A percentile compares a stretch with the other conserved stretches of the same genome.
These are phyloP conservation scores for Cladosporium oxysporum DNA, from an alignment of 2,329 filamentous ascomycete species.

Conservation along the genomic window DNA sequence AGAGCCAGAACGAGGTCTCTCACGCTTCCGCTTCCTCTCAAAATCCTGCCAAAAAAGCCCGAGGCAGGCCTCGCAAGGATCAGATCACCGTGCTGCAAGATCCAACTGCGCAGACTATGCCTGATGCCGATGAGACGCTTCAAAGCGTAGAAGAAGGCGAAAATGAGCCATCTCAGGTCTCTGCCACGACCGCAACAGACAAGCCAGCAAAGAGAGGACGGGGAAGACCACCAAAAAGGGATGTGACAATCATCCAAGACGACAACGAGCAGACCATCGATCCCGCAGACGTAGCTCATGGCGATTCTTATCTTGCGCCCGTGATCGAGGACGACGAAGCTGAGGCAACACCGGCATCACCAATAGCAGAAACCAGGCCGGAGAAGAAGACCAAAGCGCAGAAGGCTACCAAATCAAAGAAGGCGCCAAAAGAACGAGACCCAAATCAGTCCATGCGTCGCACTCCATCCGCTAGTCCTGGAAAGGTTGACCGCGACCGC, in stretches of 20 bases:
- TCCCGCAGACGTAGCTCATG: constrained; percentile 23
- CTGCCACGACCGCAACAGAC: not conserved
- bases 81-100: constrained; percentile 22
- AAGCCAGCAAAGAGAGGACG: not conserved
- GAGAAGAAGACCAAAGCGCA: constrained; percentile 19
- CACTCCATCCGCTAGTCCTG: constrained; percentile 23
- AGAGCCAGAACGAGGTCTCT: constrained; percentile 6
- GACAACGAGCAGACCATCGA: constrained; percentile 23
- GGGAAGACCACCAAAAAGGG: constrained; percentile 16
- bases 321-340: constrained; percentile 10
- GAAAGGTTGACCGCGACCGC: constrained; percentile 18
- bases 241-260: constrained; percentile 22
- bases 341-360: constrained; percentile 6
- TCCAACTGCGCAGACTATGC: constrained; percentile 10
- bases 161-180: constrained; percentile 14
- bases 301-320: constrained; percentile 21
- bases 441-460: constrained; percentile 27
- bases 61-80: constrained; percentile 2
- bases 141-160: constrained; percentile 14
- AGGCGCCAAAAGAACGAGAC: constrained; percentile 27
- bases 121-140: not conserved
- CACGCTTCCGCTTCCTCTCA: constrained; percentile 2
- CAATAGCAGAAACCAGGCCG: constrained; percentile 2
- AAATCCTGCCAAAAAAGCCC: not conserved
- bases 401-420: constrained; percentile 14